Conservation (phyloP, 2,329 filamentous ascomycete genomes). For the Neonectria punicea region DNA sequence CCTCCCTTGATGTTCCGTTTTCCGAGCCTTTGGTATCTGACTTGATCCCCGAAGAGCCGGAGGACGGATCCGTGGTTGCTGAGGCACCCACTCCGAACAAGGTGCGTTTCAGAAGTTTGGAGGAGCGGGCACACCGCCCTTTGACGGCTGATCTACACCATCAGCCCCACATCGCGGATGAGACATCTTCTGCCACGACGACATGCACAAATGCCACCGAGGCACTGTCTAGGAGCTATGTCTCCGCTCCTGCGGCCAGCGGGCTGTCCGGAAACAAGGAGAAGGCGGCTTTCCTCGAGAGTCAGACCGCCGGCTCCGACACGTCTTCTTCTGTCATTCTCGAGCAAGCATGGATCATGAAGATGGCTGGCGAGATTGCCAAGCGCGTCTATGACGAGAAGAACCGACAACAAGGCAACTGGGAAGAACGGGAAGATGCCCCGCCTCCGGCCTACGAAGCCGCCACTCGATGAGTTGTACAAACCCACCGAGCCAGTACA, state of each 20-base stretch:
- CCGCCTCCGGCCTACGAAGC: constrained; percentile 73
- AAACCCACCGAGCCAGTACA: constrained; percentile 25
- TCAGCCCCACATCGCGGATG: constrained; percentile 36
- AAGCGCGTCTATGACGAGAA: constrained; percentile 90
- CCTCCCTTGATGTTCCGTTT: constrained; percentile 66
- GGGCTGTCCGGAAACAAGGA: constrained; percentile 43
- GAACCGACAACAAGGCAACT: constrained; percentile 52
- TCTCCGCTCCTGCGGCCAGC: constrained; percentile 31
- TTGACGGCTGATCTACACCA: constrained; percentile 40
- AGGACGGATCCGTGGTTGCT: constrained; percentile 54
- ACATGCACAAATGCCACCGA: constrained; percentile 33
- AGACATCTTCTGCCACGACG: constrained; percentile 36
- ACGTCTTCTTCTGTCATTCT: constrained; percentile 70
- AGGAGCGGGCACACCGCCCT: constrained; percentile 35
- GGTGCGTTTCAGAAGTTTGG: constrained; percentile 53
- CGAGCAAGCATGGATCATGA: constrained; percentile 87
- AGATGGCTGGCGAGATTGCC: constrained; percentile 94
- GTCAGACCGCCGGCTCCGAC: constrained; percentile 53
- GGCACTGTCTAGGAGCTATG: constrained; percentile 21
- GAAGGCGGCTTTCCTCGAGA: constrained; percentile 45
- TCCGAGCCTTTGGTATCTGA: constrained; percentile 69
- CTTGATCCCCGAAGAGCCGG: constrained; percentile 69
- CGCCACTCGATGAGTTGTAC: constrained; percentile 50
- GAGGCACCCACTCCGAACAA: constrained; percentile 48
- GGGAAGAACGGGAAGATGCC: constrained; percentile 64